Conservation (phyloP, 139 green algal genomes). For the Dunaliella primolecta region DNA sequence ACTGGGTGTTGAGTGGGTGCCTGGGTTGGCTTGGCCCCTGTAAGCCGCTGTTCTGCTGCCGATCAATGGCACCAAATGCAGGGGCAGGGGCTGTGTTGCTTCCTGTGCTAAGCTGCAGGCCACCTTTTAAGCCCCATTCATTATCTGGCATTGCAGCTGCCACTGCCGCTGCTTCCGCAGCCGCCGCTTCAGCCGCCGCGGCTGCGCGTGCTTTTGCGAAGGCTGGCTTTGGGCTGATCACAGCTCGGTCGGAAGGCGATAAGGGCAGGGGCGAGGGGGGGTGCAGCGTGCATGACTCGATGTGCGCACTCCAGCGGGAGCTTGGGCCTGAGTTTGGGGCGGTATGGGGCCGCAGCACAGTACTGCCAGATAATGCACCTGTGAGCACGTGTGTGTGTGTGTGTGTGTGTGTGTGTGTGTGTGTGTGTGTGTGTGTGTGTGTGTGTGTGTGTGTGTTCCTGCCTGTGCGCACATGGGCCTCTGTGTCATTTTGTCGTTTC, state of each 20-base stretch:
- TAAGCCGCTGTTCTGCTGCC: neutral
- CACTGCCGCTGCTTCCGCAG: neutral
- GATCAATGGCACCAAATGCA: neutral
- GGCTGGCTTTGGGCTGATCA: neutral
- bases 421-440: too few relatives aligned
- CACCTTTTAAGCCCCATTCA: too few relatives aligned
- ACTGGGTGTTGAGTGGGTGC: too few relatives aligned
- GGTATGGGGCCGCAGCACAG: too few relatives aligned
- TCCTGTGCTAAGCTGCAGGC: neutral
- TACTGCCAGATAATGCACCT: too few relatives aligned
- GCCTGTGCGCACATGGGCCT: too few relatives aligned
- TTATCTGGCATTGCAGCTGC: too few relatives aligned
- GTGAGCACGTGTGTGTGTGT: neutral
- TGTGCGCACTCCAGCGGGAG: neutral
- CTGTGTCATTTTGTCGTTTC: too few relatives aligned
- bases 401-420: slow-evolving; percentile 24
- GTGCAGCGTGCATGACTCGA: neutral
- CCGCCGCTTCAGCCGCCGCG: neutral
- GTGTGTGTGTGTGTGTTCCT: too few relatives aligned
- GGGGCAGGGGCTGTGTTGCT: neutral
- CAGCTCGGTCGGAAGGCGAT: neutral
- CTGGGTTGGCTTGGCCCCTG: too few relatives aligned
- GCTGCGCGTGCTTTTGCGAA: neutral
- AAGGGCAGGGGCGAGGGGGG: too few relatives aligned
- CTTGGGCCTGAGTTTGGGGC: neutral